phyloP scores from a whole-genome alignment of 2,329 filamentous ascomycete genomes.

The Xenoacremonium recifei region DNA sequence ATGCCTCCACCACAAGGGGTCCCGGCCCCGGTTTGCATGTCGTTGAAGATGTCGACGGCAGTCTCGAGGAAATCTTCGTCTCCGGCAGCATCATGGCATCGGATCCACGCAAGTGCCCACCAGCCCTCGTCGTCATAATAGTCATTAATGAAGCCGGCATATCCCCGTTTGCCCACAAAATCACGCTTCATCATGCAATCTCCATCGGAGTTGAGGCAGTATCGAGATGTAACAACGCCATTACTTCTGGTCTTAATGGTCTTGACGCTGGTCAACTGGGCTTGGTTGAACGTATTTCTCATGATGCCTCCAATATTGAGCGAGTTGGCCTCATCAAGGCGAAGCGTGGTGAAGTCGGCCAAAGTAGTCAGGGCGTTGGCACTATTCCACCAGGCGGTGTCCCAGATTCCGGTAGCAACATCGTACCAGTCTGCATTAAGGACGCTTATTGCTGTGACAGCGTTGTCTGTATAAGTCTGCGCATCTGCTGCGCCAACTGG shows the following conservation, averaged over 20 bases:
- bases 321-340: slow-evolving; percentile 31
- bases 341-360: slow-evolving; percentile 48
- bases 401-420: slow-evolving; percentile 58
- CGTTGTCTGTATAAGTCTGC: slow-evolving; percentile 31
- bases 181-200: slow-evolving; percentile 33
- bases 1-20: slow-evolving; percentile 53
- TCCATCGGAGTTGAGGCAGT: slow-evolving; percentile 30
- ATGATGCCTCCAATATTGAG: slow-evolving; percentile 41
- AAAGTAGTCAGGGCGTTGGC: slow-evolving; percentile 65
- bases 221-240: slow-evolving; percentile 38
- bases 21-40: slow-evolving; percentile 49
- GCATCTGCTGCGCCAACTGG: slow-evolving; percentile 15
- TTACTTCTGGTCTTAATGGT: slow-evolving; percentile 37
- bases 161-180: slow-evolving; percentile 32
- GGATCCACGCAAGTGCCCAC: slow-evolving; percentile 61
- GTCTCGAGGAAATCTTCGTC: slow-evolving; percentile 52
- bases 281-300: slow-evolving; percentile 44
- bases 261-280: slow-evolving; percentile 38
- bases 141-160: slow-evolving; percentile 46
- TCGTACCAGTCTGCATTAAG: slow-evolving; percentile 63
- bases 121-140: slow-evolving; percentile 63
- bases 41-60: slow-evolving; percentile 53
- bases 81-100: slow-evolving; percentile 53
- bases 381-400: slow-evolving; percentile 70
- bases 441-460: slow-evolving; percentile 34